Evolutionary conservation across 2,329 filamentous ascomycete species (phyloP), one percentile per base, ranked within the genome.

Genomic region (Phyllosticta citribraziliensis): DNA sequence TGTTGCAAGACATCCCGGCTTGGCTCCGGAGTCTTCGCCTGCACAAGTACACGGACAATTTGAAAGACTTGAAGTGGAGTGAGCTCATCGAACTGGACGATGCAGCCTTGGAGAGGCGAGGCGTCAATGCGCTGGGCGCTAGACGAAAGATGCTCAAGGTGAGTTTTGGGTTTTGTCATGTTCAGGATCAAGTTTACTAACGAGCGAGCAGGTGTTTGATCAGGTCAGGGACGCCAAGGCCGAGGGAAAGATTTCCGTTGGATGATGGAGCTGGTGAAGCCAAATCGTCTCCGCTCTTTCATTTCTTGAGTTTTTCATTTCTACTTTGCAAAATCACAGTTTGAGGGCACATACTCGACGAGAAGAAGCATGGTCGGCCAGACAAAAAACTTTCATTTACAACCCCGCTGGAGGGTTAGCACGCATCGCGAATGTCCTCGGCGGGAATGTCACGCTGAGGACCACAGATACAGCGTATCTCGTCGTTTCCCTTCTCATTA

Each of bases 81-180:
- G 94, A 99, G 59, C 78, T 99, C 67, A 80, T 99, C 63, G 89
- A 94, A 74, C 79, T 99, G 67, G 91, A 97, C 69, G 94, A 99
- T 67, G 92, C 92, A 71, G 92, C 90, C 56, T 80, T 99, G 65
- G 93, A 97, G 76, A 89, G 91, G 25, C 88, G 91, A 58, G 94
- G 94, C 56, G 94, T 99, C 33, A 97, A 96, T 73, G 94, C 94
- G 59, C 83, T 97, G 61, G 94, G 94, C 68, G 94, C 94, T 19
- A 83, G 94, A 67, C 88, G 93, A 73, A 99, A 99, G 83, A 95
- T 99, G 90, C 79, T 99, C 64, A 99, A 99, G 84, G 94, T 87
- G 68, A 73, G 75, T 75, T 58, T 51, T 5, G 10, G 55, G 8
- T n/a, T 50, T 27, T 51, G 40, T 51, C 22, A 30, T 17, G 56